Conservation (phyloP, 495 filamentous ascomycete genomes). For the Sordaria brevicollis region DNA sequence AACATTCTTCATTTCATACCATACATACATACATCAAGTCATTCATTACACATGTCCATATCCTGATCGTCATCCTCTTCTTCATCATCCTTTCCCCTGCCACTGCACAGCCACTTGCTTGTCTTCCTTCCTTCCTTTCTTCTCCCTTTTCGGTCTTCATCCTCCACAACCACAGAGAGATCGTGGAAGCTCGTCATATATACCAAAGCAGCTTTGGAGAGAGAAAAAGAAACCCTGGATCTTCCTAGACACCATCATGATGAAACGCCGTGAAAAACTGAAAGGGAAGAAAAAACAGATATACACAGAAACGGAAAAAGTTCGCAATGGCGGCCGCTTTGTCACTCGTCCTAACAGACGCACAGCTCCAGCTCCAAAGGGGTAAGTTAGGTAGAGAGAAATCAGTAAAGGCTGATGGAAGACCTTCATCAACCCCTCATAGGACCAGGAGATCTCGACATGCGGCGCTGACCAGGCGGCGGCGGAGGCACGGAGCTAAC, state of each 20-base stretch:
- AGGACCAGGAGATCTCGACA: conserved; percentile 7
- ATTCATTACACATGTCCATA: neutral
- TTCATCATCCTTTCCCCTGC: neutral
- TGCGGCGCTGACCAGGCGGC: conserved; percentile 3
- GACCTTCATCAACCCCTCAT: conserved; percentile 1
- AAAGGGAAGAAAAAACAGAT: neutral
- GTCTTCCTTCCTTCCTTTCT: neutral
- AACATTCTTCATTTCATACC: neutral
- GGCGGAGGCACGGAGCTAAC: conserved; percentile 5
- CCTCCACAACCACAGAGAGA: neutral
- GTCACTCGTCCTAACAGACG: neutral
- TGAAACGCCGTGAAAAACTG: neutral
- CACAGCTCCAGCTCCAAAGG: neutral
- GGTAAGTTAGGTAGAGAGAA: too few relatives aligned
- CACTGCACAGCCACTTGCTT: neutral
- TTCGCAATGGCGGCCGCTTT: neutral
- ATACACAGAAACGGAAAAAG: conserved; percentile 3
- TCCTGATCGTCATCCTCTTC: neutral
- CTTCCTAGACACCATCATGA: neutral
- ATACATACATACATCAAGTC: neutral
- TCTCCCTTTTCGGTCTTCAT: neutral
- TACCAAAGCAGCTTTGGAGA: neutral
- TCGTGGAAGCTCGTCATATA: neutral
- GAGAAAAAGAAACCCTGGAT: neutral
- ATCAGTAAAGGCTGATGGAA: neutral